Evolutionary conservation across 2,329 filamentous ascomycete species (phyloP), one percentile per base, ranked within the genome.

Genomic region (Fusarium decemcellulare): DNA sequence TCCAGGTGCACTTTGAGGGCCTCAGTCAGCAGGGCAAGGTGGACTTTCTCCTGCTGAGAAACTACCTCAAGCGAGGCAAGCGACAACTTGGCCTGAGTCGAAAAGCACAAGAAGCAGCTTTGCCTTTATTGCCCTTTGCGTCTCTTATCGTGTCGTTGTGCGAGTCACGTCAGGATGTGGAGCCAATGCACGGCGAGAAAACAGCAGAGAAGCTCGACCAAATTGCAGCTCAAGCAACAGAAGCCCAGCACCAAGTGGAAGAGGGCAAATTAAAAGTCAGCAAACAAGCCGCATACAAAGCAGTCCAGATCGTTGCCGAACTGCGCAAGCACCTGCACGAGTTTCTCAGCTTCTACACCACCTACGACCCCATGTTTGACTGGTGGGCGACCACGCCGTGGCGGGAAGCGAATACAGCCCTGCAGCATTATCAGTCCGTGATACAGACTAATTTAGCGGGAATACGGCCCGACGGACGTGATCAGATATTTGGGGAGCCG

Each of bases 401-500:
- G 67, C 69, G 75, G 3, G 72, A 77, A 3, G 76, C 86, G 4
- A 74, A 83, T 27, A 63, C 67, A 3, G 76, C 78, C 1, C 72
- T 88, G 5, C 67, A 76, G 10, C 71, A 72, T 0, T 76, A 84
- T 36, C 69, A 81, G 2, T 67, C 75, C 0, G 67, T 79, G 4
- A 78, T 88, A n/a, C 76, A 81, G 40, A 75, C 76, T 32, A 75
- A 78, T 2, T 75, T 88, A 1, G 82, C 84, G 0, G 86, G 85
- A 4, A 80, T 86, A 55, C 74, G 79, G 1, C 77, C 77, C 0
- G 79, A 76, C 2, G 80, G 83, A 50, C 76, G 82, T 1, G 83
- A 87, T 55, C 82, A 84, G 8, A 89, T 89, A 53, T 81, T 89
- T 30, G 87, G 87, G 8, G 82, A 90, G 64, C 87, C 87, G 0